These are phyloP conservation scores for Dioscorea cayenensis DNA, from an alignment of 116 monocot species.

Conservation along the genomic window DNA sequence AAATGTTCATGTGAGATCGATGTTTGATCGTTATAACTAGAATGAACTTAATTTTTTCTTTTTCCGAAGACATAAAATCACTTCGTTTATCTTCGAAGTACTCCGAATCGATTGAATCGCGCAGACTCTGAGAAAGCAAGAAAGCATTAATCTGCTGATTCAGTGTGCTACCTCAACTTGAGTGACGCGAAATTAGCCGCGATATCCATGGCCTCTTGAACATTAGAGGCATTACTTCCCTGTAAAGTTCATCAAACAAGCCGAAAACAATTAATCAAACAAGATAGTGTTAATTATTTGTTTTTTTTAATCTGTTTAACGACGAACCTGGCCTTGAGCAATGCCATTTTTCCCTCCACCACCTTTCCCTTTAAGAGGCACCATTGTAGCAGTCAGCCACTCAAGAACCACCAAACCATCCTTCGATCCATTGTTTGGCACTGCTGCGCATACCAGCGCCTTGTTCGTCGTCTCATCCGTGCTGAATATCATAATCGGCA, in stretches of 20 bases:
- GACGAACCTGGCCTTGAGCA: constrained; percentile 90
- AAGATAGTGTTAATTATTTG: neutral
- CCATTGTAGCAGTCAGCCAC: constrained; percentile 71
- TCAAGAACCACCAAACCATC: constrained; percentile 41
- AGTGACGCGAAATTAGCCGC: constrained; percentile 67
- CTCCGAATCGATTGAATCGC: too few species aligned
- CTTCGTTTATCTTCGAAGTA: too few species aligned
- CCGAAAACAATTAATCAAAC: neutral
- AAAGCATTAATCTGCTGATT: too few species aligned
- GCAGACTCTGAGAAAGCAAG: too few species aligned
- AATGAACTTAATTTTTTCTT: too few species aligned
- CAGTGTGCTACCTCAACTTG: constrained; percentile 31
- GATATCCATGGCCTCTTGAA: constrained; percentile 65
- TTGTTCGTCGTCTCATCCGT: constrained; percentile 71
- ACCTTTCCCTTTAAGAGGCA: constrained; percentile 81
- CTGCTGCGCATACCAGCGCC: constrained; percentile 74
- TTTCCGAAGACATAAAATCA: too few species aligned
- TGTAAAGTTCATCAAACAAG: constrained; percentile 16
- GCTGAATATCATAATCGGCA: constrained; percentile 87
- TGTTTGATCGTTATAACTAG: too few species aligned
- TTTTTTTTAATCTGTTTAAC: neutral
- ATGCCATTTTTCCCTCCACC: constrained; percentile 92
- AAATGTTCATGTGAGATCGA: too few species aligned
- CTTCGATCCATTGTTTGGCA: constrained; percentile 46
- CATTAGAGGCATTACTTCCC: constrained; percentile 67